These are phyloP conservation scores for Casuarina glauca DNA, from an alignment of 306 rosid species.

Conservation along the genomic window DNA sequence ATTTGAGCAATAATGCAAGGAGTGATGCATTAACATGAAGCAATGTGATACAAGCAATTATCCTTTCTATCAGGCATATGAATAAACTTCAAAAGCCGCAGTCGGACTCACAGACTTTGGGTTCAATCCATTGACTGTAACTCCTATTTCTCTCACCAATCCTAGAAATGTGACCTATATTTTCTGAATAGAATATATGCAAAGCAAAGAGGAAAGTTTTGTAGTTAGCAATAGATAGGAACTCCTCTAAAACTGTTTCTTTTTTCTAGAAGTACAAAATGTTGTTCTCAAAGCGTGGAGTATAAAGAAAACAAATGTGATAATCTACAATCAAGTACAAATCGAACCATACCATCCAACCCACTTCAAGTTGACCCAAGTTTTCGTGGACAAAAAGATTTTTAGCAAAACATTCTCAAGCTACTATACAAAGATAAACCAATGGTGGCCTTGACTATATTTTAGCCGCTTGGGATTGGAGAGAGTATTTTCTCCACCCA, in stretches of 20 bases:
- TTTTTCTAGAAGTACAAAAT: background rate
- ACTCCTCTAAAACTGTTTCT: background rate
- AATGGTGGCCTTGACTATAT: too few species aligned
- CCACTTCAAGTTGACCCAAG: background rate
- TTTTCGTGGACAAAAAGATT: background rate
- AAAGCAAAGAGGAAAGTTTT: background rate
- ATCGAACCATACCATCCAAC: background rate
- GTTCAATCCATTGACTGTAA: background rate
- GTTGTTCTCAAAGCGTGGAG: background rate
- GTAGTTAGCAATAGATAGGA: background rate
- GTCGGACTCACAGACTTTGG: background rate
- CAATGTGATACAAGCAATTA: background rate
- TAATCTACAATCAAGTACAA: background rate
- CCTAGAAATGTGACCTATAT: background rate
- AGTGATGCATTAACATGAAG: background rate
- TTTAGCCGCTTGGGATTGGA: background rate
- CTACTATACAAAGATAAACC: too few species aligned
- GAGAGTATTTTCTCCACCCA: background rate
- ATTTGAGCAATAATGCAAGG: background rate
- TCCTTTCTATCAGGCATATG: background rate
- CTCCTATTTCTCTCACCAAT: background rate
- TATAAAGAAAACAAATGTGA: background rate
- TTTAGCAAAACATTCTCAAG: background rate
- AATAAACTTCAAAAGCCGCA: background rate
- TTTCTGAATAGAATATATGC: background rate